Base-by-base conservation (phyloP, 495 filamentous ascomycete genomes). In the Aspergillus haitiensis region DNA sequence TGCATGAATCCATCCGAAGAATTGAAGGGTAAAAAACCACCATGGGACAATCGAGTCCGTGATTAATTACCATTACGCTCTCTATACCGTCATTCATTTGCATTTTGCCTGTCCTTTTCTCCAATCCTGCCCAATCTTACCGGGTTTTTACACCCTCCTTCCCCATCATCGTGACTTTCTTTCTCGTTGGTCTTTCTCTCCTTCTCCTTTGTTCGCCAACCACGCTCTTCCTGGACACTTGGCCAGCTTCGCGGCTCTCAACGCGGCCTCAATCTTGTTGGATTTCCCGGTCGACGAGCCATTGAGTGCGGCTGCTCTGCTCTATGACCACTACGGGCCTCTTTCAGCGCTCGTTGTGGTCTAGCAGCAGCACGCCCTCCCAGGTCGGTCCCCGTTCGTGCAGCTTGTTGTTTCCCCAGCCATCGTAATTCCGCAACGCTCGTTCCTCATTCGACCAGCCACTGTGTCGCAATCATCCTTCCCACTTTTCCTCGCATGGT, bases 401-500 rank as follows among this genome's bases (percentile, higher is more conserved):
- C 59, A 55, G 46, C 47, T 62, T 34, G 13, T 18, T 48, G 53
- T 59, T 46, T 45, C 54, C 63, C 67, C 67, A 70, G 67, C 67
- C 67, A 65, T 70, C 67, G 55, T 54, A 67, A 61, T 69, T 69
- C 59, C 50, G 50, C 55, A 47, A 55, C 49, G 53, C 31, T 44
- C 34, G 42, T 56, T 56, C 55, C 50, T 59, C 56, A 67, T 70
- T 70, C 62, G 67, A 65, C 67, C 67, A 70, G 67, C 67, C 67
- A 65, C 67, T 64, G 51, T 53, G 27, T 56, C 36, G 12, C 36
- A 18, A 40, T 48, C 21, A 27, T 27, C 37, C 50, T 44, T 42
- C 55, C 58, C 47, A 52, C 55, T 63, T 51, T 58, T 58, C 47
- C 15, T 52, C 48, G 40, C 51, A 37, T 54, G 58, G 31, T 36